Conservation (phyloP, 1,139 yeast species). For the Tardiomyces digboiensis region DNA sequence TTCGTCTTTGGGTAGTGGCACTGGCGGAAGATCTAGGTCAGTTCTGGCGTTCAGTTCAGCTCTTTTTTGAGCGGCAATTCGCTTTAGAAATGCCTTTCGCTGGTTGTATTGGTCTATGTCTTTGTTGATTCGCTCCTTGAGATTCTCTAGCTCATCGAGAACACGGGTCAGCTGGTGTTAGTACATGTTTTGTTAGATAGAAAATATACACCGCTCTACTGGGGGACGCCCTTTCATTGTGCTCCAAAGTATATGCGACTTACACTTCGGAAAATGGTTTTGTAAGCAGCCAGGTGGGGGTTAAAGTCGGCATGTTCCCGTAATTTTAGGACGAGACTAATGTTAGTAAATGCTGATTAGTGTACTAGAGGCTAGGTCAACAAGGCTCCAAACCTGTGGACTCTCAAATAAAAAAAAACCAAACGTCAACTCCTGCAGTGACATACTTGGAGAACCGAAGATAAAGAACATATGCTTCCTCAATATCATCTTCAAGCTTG, state of each 20-base stretch:
- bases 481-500: constrained; percentile 29
- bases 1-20: neutral
- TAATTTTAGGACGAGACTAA: constrained; percentile 31
- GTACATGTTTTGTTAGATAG: neutral
- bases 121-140: neutral
- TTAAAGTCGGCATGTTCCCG: constrained; percentile 35
- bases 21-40: neutral
- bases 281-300: neutral
- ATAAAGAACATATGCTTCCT: constrained; percentile 41
- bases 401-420: too few species aligned
- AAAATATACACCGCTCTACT: too few species aligned
- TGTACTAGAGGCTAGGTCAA: too few species aligned
- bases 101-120: neutral
- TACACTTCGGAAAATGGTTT: neutral
- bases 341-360: neutral
- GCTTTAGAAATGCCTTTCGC: neutral
- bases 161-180: neutral
- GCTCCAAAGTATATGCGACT: neutral
- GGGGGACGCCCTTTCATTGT: too few species aligned
- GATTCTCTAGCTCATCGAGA: neutral
- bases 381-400: too few species aligned
- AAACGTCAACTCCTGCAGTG: neutral
- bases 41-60: neutral
- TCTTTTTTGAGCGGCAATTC: neutral
- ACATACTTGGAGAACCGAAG: constrained; percentile 23